Percentiles rank a stretch among this genome's conserved stretches.
Conservation (phyloP, 1,284 basidiomycete species). For the Sanghuangporus baumii region DNA sequence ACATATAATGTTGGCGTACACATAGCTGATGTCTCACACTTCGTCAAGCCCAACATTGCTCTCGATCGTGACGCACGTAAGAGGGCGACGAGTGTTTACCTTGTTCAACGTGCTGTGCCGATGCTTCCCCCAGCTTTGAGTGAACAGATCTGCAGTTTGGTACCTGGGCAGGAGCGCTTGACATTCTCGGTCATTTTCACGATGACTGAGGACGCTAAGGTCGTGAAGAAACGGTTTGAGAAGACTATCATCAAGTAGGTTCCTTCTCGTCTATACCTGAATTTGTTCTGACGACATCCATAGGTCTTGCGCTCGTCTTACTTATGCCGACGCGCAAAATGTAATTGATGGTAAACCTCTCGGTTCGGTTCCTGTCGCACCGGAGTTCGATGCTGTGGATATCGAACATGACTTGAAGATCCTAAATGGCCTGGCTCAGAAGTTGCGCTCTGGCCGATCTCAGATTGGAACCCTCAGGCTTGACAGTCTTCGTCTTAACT, state of each 20-base stretch:
- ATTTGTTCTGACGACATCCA: background rate
- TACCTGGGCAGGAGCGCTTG: constrained; percentile 83
- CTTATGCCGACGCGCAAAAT: constrained; percentile 77
- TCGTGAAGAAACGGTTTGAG: constrained; percentile 88
- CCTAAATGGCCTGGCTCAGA: constrained; percentile 66
- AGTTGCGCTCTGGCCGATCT: constrained; percentile 71
- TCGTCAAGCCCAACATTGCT: constrained; percentile 93
- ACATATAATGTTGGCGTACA: constrained; percentile 91
- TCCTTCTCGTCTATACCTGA: background rate
- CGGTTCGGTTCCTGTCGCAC: constrained; percentile 43
- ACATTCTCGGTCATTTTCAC: constrained; percentile 89
- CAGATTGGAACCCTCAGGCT: constrained; percentile 79
- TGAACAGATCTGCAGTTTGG: constrained; percentile 90
- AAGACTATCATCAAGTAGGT: constrained; percentile 84
- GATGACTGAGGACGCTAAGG: constrained; percentile 76
- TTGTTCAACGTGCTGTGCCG: constrained; percentile 91
- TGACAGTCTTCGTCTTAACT: constrained; percentile 69
- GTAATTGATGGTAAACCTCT: constrained; percentile 75
- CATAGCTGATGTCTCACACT: constrained; percentile 93
- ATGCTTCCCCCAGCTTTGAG: constrained; percentile 93
- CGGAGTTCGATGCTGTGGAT: constrained; percentile 52
- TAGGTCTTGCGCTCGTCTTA: constrained; percentile 82
- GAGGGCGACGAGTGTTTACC: constrained; percentile 94
- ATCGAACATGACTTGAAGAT: constrained; percentile 75
- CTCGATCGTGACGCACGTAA: constrained; percentile 97